phyloP scores from a whole-genome alignment of 768 basidiomycete genomes.

The Leccinellum luteum region DNA sequence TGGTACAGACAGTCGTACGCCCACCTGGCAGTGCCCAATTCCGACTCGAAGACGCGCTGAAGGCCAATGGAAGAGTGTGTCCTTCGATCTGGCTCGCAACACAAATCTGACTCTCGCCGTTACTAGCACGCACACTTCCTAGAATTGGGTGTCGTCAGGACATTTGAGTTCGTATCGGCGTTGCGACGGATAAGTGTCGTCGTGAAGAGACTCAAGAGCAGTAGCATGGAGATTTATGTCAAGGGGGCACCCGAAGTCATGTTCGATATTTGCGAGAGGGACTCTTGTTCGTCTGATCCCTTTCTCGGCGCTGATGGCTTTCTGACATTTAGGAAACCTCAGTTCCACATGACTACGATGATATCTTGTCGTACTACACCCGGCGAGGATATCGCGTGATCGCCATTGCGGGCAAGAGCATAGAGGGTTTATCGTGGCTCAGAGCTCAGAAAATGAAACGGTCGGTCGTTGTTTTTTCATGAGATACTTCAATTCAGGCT shows the following conservation, averaged over 20 bases:
- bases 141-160: slow-evolving; percentile 93
- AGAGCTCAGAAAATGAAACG: slow-evolving; percentile 96
- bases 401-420: slow-evolving; percentile 94
- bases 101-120: not conserved
- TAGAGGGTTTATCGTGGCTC: slow-evolving; percentile 93
- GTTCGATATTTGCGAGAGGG: slow-evolving; percentile 88
- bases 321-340: slow-evolving; percentile 13
- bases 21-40: slow-evolving; percentile 94
- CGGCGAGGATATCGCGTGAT: slow-evolving; percentile 96
- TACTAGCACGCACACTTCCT: slow-evolving; percentile 91
- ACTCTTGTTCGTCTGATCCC: slow-evolving; percentile 72
- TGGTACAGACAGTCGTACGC: slow-evolving; percentile 95
- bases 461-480: slow-evolving; percentile 38
- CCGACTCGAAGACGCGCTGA: slow-evolving; percentile 89
- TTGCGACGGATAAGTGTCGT: slow-evolving; percentile 96
- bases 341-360: slow-evolving; percentile 98
- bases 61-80: slow-evolving; percentile 72
- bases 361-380: slow-evolving; percentile 94
- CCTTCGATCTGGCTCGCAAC: not conserved
- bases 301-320: not conserved
- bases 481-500: slow-evolving; percentile 1
- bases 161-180: slow-evolving; percentile 94
- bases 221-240: slow-evolving; percentile 96
- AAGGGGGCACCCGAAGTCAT: slow-evolving; percentile 99
- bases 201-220: slow-evolving; percentile 91